Conservation (phyloP, 2,329 filamentous ascomycete genomes). For the Scytalidium lignicola region DNA sequence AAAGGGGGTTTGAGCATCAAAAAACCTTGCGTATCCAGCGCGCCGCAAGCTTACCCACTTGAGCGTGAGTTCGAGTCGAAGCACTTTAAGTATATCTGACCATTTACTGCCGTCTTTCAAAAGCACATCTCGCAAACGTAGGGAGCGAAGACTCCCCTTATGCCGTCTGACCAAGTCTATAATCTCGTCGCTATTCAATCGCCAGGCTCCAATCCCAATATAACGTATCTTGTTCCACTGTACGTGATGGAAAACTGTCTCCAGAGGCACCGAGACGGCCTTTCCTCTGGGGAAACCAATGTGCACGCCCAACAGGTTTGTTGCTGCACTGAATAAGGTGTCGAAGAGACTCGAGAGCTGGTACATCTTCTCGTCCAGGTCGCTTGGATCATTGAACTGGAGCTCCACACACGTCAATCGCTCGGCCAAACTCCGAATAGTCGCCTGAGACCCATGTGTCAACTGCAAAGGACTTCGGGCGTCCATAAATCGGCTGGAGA, state of each 20-base stretch:
- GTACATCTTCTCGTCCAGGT: conserved; percentile 52
- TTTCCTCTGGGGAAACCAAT: conserved; percentile 56
- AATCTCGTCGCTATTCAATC: conserved; percentile 54
- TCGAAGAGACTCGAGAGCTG: conserved; percentile 53
- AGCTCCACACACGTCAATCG: conserved; percentile 58
- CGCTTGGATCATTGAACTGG: conserved; percentile 47
- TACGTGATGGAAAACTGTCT: conserved; percentile 57
- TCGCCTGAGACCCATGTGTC: conserved; percentile 38
- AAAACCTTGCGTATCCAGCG: conserved; percentile 53
- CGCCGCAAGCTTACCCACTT: conserved; percentile 59
- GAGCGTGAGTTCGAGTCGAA: conserved; percentile 53
- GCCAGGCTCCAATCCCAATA: conserved; percentile 62
- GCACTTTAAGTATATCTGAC: conserved; percentile 52
- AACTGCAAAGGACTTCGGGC: conserved; percentile 52
- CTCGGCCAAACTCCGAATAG: conserved; percentile 45
- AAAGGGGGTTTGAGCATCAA: conserved; percentile 44
- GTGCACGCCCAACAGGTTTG: conserved; percentile 57
- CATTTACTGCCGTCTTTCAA: conserved; percentile 55
- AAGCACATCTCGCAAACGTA: conserved; percentile 56
- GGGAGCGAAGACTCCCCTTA: conserved; percentile 48
- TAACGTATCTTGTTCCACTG: conserved; percentile 56
- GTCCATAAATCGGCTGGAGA: conserved; percentile 53
- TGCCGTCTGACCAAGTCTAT: conserved; percentile 52
- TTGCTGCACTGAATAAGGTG: conserved; percentile 52
- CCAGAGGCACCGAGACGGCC: conserved; percentile 51